Evolutionary conservation across 371 early-diverging fungal genomes (phyloP).

Genomic region (Syncephalis plumigaleata): DNA sequence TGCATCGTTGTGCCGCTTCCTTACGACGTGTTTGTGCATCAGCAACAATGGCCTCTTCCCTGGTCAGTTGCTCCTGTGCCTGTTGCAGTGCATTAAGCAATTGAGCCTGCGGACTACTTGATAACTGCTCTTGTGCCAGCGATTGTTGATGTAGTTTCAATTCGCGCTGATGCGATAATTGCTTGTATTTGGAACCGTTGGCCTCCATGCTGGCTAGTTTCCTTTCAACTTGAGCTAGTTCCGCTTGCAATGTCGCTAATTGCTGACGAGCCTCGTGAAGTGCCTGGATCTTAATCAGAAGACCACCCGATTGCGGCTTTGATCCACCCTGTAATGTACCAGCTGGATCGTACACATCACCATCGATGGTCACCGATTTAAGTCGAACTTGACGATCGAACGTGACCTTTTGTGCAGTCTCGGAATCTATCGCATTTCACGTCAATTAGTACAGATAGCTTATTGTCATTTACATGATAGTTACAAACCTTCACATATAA

Average conservation of each 20-base stretch:
- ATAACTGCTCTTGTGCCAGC: slow-evolving; percentile 46
- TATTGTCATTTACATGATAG: not conserved
- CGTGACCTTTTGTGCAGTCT: slow-evolving; percentile 73
- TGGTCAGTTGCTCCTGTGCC: slow-evolving; percentile 16
- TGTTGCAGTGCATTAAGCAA: slow-evolving; percentile 13
- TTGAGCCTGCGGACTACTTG: slow-evolving; percentile 50
- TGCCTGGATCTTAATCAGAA: slow-evolving; percentile 49
- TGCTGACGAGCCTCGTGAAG: slow-evolving; percentile 35
- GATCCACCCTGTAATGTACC: slow-evolving; percentile 98
- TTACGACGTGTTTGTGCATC: slow-evolving; percentile 22
- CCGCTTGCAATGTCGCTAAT: slow-evolving; percentile 20
- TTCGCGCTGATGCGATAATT: slow-evolving; percentile 39
- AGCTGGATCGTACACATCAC: slow-evolving; percentile 96
- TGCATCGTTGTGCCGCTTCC: slow-evolving; percentile 18
- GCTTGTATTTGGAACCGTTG: slow-evolving; percentile 20
- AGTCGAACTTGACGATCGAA: slow-evolving; percentile 62
- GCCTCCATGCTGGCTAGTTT: slow-evolving; percentile 19
- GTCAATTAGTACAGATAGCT: not conserved
- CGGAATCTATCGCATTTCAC: slow-evolving; percentile 31
- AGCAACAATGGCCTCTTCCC: slow-evolving; percentile 19
- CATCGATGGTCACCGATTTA: slow-evolving; percentile 92
- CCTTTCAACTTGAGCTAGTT: slow-evolving; percentile 23
- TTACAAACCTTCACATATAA: slow-evolving; percentile 64
- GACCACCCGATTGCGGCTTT: slow-evolving; percentile 50
- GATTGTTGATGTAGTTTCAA: slow-evolving; percentile 52